phyloP scores from a whole-genome alignment of 2,329 filamentous ascomycete species.

The Fusarium siculi region DNA sequence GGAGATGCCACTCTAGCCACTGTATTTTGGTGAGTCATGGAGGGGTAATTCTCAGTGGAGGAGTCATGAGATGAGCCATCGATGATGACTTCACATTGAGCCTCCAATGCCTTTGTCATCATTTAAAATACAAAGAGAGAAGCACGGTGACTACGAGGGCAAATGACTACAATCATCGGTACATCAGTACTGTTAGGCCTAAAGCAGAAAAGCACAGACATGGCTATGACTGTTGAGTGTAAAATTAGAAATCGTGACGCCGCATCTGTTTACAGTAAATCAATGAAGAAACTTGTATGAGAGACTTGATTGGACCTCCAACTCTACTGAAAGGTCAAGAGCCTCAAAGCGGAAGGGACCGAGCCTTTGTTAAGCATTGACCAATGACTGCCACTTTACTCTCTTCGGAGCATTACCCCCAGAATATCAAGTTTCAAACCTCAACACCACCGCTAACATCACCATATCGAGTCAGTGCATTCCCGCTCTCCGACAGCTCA shows the following conservation, averaged over 20 bases:
- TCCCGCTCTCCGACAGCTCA: slow-evolving; percentile 4
- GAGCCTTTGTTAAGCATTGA: slow-evolving; percentile 6
- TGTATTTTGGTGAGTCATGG: slow-evolving; percentile 34
- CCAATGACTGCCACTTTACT: slow-evolving; percentile 2
- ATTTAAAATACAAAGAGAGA: neutral
- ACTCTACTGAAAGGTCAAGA: neutral
- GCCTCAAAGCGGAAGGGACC: slow-evolving; percentile 21
- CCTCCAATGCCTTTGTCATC: neutral
- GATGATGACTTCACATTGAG: slow-evolving; percentile 6
- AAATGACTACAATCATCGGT: neutral
- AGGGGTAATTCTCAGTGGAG: slow-evolving; percentile 20
- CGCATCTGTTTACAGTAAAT: neutral
- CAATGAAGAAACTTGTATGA: neutral
- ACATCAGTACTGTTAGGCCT: neutral
- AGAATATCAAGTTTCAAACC: neutral
- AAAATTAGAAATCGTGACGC: neutral
- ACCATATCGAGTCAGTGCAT: slow-evolving; percentile 23
- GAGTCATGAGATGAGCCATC: slow-evolving; percentile 28
- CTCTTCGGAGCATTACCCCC: neutral
- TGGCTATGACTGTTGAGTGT: neutral
- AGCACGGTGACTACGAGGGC: neutral
- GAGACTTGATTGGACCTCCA: neutral
- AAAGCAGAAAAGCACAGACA: neutral
- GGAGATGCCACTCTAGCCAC: neutral
- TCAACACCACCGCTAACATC: slow-evolving; percentile 5